Evolutionary conservation across 352 stramenopile genomes (phyloP).

Genomic region (Thalassiosira livingstoniorum): DNA sequence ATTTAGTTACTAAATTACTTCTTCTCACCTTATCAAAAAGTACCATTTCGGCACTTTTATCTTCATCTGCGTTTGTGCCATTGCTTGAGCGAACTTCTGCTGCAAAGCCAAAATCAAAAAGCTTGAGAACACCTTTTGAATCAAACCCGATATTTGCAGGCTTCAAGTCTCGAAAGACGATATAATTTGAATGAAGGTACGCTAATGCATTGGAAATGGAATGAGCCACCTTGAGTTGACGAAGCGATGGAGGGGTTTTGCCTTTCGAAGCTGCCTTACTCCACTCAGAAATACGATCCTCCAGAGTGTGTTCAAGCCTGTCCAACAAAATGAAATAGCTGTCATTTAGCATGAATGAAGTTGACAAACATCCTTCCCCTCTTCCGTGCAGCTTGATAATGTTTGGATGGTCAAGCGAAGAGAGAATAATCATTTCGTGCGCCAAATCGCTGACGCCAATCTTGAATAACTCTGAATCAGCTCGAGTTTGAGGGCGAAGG

Average conservation of each 20-base stretch:
- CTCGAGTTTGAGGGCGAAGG: constrained; percentile 33
- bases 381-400: constrained; percentile 53
- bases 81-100: constrained; percentile 15
- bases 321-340: constrained; percentile 64
- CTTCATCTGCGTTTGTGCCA: not conserved
- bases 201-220: constrained; percentile 91
- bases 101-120: constrained; percentile 86
- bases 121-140: constrained; percentile 90
- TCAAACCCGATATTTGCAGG: constrained; percentile 89
- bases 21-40: constrained; percentile 27
- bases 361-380: constrained; percentile 39
- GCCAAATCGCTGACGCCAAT: constrained; percentile 54
- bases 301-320: constrained; percentile 35
- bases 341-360: constrained; percentile 37
- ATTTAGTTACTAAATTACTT: not conserved
- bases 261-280: constrained; percentile 9
- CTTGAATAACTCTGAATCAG: constrained; percentile 37
- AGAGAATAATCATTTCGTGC: constrained; percentile 45
- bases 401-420: constrained; percentile 50
- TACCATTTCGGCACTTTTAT: constrained; percentile 16
- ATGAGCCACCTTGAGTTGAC: constrained; percentile 83
- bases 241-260: constrained; percentile 26
- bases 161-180: constrained; percentile 86
- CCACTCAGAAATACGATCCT: constrained; percentile 47
- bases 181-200: constrained; percentile 91